A percentile compares a stretch with the other conserved stretches of the same genome.
Evolutionary conservation across 495 filamentous ascomycete species (phyloP).

Genomic region (Darksidea phi): DNA sequence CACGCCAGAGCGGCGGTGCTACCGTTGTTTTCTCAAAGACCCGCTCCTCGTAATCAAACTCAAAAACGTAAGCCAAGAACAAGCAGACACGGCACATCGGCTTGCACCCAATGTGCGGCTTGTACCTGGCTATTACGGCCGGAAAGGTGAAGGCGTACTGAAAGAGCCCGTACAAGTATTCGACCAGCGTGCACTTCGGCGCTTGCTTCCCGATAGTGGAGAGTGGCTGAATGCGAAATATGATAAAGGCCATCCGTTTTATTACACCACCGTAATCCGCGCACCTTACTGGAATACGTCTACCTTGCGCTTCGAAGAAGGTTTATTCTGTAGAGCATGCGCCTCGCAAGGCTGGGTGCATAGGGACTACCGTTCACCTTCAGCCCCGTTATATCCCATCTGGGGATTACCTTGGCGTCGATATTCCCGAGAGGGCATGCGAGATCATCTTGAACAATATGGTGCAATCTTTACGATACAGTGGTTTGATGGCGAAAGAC

Average conservation of each 20-base stretch:
- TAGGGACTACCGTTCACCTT: background rate
- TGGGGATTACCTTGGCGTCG: conserved; percentile 10
- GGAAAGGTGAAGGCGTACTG: background rate
- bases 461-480: conserved; percentile 8
- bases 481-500: background rate
- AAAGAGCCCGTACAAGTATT: background rate
- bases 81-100: background rate
- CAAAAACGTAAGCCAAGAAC: background rate
- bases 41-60: background rate
- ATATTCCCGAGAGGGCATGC: conserved; percentile 7
- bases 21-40: conserved; percentile 2
- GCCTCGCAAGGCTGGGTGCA: conserved; percentile 11
- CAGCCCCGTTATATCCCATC: background rate
- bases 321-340: conserved; percentile 12
- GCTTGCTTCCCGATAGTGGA: conserved; percentile 1
- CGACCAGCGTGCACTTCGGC: background rate
- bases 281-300: conserved; percentile 5
- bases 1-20: conserved; percentile 8
- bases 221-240: background rate
- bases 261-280: conserved; percentile 6
- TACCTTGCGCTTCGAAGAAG: conserved; percentile 6
- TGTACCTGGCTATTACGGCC: conserved; percentile 4
- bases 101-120: conserved; percentile 6
- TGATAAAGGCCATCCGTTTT: conserved; percentile 1
- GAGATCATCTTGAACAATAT: conserved; percentile 8